Percentiles rank a stretch among this genome's conserved stretches.
Conservation (phyloP, 441 rosid species). For the Breynia disticha region DNA sequence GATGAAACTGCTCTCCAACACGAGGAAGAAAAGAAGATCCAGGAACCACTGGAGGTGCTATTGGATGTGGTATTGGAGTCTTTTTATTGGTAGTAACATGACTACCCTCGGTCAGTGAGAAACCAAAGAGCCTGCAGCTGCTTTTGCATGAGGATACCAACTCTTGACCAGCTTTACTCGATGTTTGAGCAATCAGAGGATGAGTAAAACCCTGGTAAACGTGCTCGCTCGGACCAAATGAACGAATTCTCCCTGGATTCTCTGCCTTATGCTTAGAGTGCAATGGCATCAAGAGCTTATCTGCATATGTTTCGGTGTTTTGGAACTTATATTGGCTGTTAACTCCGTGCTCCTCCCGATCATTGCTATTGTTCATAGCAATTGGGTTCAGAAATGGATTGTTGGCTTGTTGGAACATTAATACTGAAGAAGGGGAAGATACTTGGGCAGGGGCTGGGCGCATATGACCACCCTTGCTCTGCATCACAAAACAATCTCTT, state of each 20-base stretch:
- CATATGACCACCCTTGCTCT: slow-evolving; percentile 26
- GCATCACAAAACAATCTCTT: slow-evolving; percentile 39
- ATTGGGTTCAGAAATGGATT: slow-evolving; percentile 19
- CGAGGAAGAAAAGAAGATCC: slow-evolving; percentile 32
- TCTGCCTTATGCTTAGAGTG: slow-evolving; percentile 7
- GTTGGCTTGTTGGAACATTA: slow-evolving; percentile 49
- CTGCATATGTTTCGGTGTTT: slow-evolving; percentile 17
- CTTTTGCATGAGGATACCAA: slow-evolving; percentile 43
- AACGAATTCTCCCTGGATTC: slow-evolving; percentile 11
- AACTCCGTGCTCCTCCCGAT: slow-evolving; percentile 17
- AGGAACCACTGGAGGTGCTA: slow-evolving; percentile 21
- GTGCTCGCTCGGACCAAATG: slow-evolving; percentile 15
- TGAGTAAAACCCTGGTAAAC: slow-evolving; percentile 13
- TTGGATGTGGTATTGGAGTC: slow-evolving; percentile 13
- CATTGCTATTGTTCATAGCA: slow-evolving; percentile 12
- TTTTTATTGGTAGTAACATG: slow-evolving; percentile 24
- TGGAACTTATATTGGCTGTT: slow-evolving; percentile 9
- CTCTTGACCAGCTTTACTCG: slow-evolving; percentile 26
- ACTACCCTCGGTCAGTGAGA: slow-evolving; percentile 61
- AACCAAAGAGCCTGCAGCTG: slow-evolving; percentile 90
- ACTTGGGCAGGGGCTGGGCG: slow-evolving; percentile 29
- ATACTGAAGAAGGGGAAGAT: slow-evolving; percentile 76
- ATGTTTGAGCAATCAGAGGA: slow-evolving; percentile 18
- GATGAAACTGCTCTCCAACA: slow-evolving; percentile 40
- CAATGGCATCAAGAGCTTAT: slow-evolving; percentile 14